Evolutionary conservation across 2,329 filamentous ascomycete species (phyloP).

Genomic region (Aspergillus piperis): DNA sequence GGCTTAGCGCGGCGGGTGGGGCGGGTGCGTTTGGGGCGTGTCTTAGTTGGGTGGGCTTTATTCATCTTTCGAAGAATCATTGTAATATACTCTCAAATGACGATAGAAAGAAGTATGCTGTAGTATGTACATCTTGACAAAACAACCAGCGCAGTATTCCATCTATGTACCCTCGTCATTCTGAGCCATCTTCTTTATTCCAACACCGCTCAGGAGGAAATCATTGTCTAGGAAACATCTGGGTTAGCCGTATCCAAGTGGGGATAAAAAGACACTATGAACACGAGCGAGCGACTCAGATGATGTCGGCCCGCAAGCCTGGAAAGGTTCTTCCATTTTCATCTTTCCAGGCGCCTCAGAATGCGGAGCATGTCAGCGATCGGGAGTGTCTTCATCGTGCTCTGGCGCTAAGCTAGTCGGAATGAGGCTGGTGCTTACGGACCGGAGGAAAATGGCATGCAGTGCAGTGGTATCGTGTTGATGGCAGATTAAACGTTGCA

Average conservation of each 20-base stretch:
- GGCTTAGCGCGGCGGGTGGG: background rate
- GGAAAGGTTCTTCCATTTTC: constrained; percentile 19
- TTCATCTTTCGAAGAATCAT: background rate
- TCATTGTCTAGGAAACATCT: background rate
- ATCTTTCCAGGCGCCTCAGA: constrained; percentile 21
- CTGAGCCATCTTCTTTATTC: background rate
- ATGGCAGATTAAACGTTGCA: background rate
- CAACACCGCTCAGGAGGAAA: background rate
- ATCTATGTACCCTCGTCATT: background rate
- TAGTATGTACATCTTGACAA: background rate
- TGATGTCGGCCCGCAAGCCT: constrained; percentile 21
- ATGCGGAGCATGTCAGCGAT: constrained; percentile 19
- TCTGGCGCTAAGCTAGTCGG: background rate
- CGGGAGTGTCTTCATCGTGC: constrained; percentile 17
- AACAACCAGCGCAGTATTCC: background rate
- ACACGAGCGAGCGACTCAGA: constrained; percentile 13
- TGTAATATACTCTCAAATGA: background rate
- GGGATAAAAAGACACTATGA: background rate
- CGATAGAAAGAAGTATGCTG: background rate
- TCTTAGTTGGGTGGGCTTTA: background rate
- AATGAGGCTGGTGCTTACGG: background rate
- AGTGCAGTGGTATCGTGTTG: background rate
- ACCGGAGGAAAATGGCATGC: background rate
- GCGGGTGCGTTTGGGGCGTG: background rate
- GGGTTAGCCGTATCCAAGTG: background rate